A percentile compares a stretch with the other conserved stretches of the same genome.
Evolutionary conservation across 208 protist species (phyloP).

Genomic region (Acanthamoeba lenticulata): DNA sequence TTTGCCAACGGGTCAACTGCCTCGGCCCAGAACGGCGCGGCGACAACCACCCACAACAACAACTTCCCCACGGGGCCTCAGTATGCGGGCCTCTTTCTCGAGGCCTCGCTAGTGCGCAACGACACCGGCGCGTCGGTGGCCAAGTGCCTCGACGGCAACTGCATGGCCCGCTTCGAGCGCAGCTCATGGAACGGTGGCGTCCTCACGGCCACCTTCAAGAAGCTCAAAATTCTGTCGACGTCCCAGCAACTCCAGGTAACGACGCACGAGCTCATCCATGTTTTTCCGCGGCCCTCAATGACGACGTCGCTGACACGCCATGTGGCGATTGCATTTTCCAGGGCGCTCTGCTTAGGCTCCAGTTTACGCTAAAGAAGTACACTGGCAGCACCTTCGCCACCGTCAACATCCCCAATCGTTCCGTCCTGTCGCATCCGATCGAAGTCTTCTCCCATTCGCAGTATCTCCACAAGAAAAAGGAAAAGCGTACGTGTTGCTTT

Average conservation of each 20-base stretch:
- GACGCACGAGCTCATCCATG: constrained; percentile 24
- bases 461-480: constrained; percentile 77
- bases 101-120: background rate
- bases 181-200: background rate
- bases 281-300: background rate
- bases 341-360: background rate
- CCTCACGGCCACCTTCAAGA: constrained; percentile 79
- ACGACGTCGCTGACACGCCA: background rate
- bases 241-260: constrained; percentile 76
- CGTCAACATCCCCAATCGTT: constrained; percentile 58
- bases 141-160: background rate
- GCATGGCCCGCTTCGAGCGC: background rate
- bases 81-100: constrained; percentile 69
- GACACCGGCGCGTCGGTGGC: background rate
- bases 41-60: no score
- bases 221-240: constrained; percentile 81
- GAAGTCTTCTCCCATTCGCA: constrained; percentile 84
- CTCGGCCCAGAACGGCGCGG: no score
- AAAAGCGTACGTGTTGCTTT: background rate
- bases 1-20: background rate
- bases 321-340: constrained; percentile 1
- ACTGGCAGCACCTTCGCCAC: background rate
- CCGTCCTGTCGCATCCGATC: constrained; percentile 76
- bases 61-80: constrained; percentile 73
- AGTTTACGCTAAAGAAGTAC: constrained; percentile 52